Base-by-base conservation (phyloP, 1,284 basidiomycete genomes). In the Ganoderma lucidum region DNA sequence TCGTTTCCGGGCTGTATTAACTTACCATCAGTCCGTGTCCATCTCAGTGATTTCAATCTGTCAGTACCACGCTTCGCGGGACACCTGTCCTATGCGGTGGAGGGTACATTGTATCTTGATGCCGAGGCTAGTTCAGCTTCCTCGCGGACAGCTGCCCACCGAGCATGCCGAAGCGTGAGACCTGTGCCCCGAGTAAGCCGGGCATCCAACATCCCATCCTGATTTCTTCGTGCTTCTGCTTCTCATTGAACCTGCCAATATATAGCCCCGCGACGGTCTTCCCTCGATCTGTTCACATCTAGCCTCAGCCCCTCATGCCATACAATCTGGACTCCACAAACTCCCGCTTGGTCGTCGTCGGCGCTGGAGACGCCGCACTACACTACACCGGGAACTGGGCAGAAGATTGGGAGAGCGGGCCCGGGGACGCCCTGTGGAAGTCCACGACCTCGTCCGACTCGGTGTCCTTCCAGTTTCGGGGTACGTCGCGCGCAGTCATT, bases 341-440 rank as follows among this genome's bases (percentile, higher is more conserved):
- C 23, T 44, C 59, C 39, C 37, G 59, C 23, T 23, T 61, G 5
- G 59, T 61, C 37, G 39, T 61, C 59, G 23, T 61, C 14, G 41
- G 59, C 12, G 59, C 59, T 14, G 37, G 14, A 42, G 59, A 61
- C 41, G 9, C 23, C 8, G 59, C 59, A 8, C 6, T 61, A 8
- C 39, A 28, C 6, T 61, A 61, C 42, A 39, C 30, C 10, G 37
- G 59, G 39, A 39, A 44, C n/a, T 41, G 41, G 59, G 6, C 0
- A 12, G n/a, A 59, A 41, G 41, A 41, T 41, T 28, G n/a, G 39
- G 56, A 39, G 19, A 59, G 39, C n/a, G 56, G 56, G 23, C 48
- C 48, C 3, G 48, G 48, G 19, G 56, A 59, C 19, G 35, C 3
- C 8, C 30, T 59, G 6, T 59, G 35, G 32, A n/a, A 10, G 56